Evolutionary conservation across 2,329 filamentous ascomycete species (phyloP), one percentile per base, ranked within the genome.

Genomic region (Aspergillus jensenii): DNA sequence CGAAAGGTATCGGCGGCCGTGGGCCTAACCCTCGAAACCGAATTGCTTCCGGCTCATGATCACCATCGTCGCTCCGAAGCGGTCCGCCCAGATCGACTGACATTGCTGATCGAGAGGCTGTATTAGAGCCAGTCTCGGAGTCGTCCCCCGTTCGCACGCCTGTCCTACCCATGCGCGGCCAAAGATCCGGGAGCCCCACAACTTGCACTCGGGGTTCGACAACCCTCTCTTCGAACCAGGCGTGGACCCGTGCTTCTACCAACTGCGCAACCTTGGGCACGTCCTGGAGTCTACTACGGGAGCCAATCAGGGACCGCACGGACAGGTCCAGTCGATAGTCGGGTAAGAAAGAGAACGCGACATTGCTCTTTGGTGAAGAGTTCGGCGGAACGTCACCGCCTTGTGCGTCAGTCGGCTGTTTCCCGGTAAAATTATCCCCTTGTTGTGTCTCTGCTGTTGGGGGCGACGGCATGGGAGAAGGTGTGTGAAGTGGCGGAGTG

Each of bases 331-430:
- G 81, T 21, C 85, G 79, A 71, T 88, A 88, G 71, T 88, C 85
- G 58, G 79, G 79, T 4, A 81, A 73, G 63, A 99, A 99, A 56
- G 91, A 96, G 75, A 99, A 98, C 0, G 91, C 91, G 74, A 99
- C 89, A 71, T 92, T 96, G 3, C 95, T 96, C 4, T 80, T 80
- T 1, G 90, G 90, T 3, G 86, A 90, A 23, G 85, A 74, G 62
- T 65, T 70, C 59, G 62, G 67, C 37, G 61, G 35, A 3, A 56
- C 51, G 9, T 52, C 59, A 19, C 56, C n/a, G 17, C 54, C 44
- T 2, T 53, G 51, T 11, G 56, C 58, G 6, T 45, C 25, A 9
- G 66, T 46, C 3, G 58, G 59, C 21, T 64, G 44, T 19, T 33
- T 60, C 15, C n/a, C 46, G 11, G 44, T 4, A 17, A 15, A 15